Conservation (phyloP, 108 stramenopile species). For the Cyclostephanos tholiformis region DNA sequence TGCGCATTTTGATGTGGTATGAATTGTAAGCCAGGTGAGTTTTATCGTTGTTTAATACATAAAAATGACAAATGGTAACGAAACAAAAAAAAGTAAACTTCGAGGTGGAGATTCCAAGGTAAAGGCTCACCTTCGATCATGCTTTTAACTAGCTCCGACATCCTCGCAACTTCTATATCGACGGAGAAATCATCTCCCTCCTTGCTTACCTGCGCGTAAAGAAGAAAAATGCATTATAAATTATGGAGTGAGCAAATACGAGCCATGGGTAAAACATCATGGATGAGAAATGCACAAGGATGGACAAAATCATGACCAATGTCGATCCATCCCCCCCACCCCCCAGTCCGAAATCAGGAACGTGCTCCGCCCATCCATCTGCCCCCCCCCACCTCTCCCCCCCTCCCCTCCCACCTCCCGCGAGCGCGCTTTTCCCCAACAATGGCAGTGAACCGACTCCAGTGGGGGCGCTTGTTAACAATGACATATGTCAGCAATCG, state of each 20-base stretch:
- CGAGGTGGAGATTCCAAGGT: too few relatives aligned
- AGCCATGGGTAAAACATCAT: too few relatives aligned
- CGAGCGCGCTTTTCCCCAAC: too few relatives aligned
- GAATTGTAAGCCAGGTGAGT: neutral
- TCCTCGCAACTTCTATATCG: constrained; percentile 89
- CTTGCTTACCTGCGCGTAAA: constrained; percentile 76
- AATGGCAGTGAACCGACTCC: too few relatives aligned
- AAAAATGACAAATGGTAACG: constrained; percentile 7
- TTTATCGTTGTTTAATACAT: neutral
- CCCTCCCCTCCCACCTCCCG: neutral
- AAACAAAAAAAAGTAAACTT: neutral
- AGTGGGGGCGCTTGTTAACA: too few relatives aligned
- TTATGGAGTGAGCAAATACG: neutral
- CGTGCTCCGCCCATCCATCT: neutral
- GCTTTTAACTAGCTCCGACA: constrained; percentile 98
- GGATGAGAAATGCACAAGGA: too few relatives aligned
- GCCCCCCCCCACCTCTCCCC: neutral
- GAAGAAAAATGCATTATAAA: neutral
- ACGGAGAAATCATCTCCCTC: constrained; percentile 97
- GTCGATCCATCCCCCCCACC: neutral
- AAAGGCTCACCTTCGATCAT: constrained; percentile 90
- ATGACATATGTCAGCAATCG: too few relatives aligned
- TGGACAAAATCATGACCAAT: neutral
- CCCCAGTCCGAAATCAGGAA: neutral
- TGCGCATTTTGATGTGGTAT: constrained; percentile 26